Evolutionary conservation across 1,284 basidiomycete genomes (phyloP), one percentile per base, ranked within the genome.

Genomic region (Stereum hirsutum): DNA sequence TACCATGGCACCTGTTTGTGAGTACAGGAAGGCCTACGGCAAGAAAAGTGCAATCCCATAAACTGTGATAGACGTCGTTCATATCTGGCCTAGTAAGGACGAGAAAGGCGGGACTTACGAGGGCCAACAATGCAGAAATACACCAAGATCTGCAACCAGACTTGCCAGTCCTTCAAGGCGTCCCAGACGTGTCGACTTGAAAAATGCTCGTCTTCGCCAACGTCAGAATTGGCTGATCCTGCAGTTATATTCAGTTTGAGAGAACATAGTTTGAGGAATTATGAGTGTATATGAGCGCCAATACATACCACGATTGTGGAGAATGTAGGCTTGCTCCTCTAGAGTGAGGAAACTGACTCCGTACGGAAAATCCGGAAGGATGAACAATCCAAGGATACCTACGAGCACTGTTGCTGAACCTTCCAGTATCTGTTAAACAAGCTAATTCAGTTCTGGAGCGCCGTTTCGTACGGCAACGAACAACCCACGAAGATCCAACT

Each of bases 151-250:
- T 76, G 73, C 3, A 77, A 39, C 66, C 71, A 79, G 11, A 77
- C 65, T 60, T 87, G 81, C 82, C 82, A 86, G 52, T 83, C 81
- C 1, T 52, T 53, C 21, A 83, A 51, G 0, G 78, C 77, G 17
- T 70, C 63, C 55, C 63, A 58, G 24, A 85, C 52, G 52, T 83
- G 76, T 3, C 71, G 61, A 43, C 65, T 46, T 12, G 69, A 64
- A 48, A 81, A 81, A 31, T 65, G 62, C 44, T 83, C 78, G 45
- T 78, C 79, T 53, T 84, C 81, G 1, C 77, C 79, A 0, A 80
- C 78, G 2, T 69, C 70, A 0, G 78, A 80, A 48, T 75, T 77
- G 53, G 81, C 78, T 44, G 74, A 78, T 53, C 78, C 77, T 79
- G 34, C 14, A 7, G n/a, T n/a, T n/a, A n/a, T n/a, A n/a, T n/a